Evolutionary conservation across 2,329 filamentous ascomycete genomes (phyloP), one percentile per base, ranked within the genome.

Genomic region (Macrophomina pseudophaseolina): DNA sequence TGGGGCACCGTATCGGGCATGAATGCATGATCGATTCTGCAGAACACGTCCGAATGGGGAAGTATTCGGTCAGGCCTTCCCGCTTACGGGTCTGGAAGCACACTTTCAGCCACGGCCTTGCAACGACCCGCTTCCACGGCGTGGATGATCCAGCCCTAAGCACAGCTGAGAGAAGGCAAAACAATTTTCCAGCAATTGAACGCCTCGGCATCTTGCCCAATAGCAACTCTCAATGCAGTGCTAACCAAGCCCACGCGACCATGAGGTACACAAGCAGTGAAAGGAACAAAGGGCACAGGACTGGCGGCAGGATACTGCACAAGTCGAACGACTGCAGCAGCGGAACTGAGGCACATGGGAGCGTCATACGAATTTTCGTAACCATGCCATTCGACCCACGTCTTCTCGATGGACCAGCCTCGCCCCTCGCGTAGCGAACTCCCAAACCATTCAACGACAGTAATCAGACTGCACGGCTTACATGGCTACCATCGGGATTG

Each of bases 161-260:
- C 11, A 9, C 48, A 5, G 4, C 48, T 23, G 42, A 40, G n/a
- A 30, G 4, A 12, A 33, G 54, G 40, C 56, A 33, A 14, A 60
- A 60, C 40, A 48, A 46, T 46, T 60, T 28, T 60, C 40, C 56
- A 46, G 56, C 56, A 60, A 60, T 60, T 11, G 18, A 42, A 11
- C 38, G 18, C 7, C 12, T 16, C 5, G 35, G 54, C 38, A 23
- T 23, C 23, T 23, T 23, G 23, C 23, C 23, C 23, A 23, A 23
- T 23, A 23, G 23, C 23, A 23, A 23, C 23, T 23, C 23, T 23
- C 3, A 23, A 23, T 23, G 23, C 23, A 23, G 23, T 23, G 23
- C 23, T 23, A 23, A 23, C 23, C 23, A 23, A 23, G 2, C 23
- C 23, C 23, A 23, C 23, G 23, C 23, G 23, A 23, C 23, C 23